A percentile compares a stretch with the other conserved stretches of the same genome.
These are phyloP conservation scores for Mimosa bimucronata DNA, from an alignment of 306 rosid genomes.

Conservation along the genomic window DNA sequence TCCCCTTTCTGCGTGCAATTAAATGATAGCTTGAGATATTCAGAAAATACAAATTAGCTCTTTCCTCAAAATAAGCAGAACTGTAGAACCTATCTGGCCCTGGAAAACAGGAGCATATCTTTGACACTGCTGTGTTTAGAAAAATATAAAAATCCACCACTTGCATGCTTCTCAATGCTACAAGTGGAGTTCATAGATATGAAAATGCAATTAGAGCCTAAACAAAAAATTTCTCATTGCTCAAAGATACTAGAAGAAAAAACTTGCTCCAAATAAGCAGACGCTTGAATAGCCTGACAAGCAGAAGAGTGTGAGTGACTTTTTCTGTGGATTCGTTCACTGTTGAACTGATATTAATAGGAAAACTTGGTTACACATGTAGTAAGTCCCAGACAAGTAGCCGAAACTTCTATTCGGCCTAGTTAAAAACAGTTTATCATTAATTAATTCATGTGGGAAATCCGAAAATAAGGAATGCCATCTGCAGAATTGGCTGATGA, in stretches of 20 bases:
- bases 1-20: slow-evolving; percentile 73
- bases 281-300: slow-evolving; percentile 1
- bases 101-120: background rate
- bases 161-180: slow-evolving; percentile 49
- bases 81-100: background rate
- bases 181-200: slow-evolving; percentile 15
- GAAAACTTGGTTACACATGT: background rate
- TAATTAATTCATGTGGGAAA: slow-evolving; percentile 21
- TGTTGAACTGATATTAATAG: slow-evolving; percentile 27
- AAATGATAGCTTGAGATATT: slow-evolving; percentile 31
- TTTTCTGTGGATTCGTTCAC: background rate
- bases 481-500: slow-evolving; percentile 15
- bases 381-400: slow-evolving; percentile 1
- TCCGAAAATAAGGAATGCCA: slow-evolving; percentile 24
- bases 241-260: slow-evolving; percentile 4
- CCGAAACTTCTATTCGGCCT: slow-evolving; percentile 29
- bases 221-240: slow-evolving; percentile 13
- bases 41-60: background rate
- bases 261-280: background rate
- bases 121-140: background rate
- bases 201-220: background rate
- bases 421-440: slow-evolving; percentile 24
- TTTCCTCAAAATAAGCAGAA: background rate
- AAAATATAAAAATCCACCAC: slow-evolving; percentile 47
- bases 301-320: slow-evolving; percentile 21